These are phyloP conservation scores for Hygrophila difformis DNA, from an alignment of 257 asterid species.

Conservation along the genomic window DNA sequence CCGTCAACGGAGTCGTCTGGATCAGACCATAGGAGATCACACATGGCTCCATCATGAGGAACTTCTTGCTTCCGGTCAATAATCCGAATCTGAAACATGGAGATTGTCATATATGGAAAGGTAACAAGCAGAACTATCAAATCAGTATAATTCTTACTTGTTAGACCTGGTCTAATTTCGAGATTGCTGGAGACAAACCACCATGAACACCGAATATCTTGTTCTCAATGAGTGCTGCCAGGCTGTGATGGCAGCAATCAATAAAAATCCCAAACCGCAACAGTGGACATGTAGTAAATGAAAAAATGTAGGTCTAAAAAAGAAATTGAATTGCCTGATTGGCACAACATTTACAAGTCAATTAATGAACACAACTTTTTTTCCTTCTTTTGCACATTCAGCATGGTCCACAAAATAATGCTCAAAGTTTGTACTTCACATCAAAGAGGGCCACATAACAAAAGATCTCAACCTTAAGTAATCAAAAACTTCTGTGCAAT, in stretches of 20 bases:
- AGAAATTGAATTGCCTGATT: too few relatives aligned
- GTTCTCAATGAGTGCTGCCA: slow-evolving; percentile 94
- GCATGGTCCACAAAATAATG: background rate
- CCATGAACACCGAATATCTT: slow-evolving; percentile 94
- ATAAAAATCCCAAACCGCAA: background rate
- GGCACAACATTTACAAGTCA: too few relatives aligned
- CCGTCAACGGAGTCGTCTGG: slow-evolving; percentile 96
- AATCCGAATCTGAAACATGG: slow-evolving; percentile 55
- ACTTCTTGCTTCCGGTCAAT: slow-evolving; percentile 98
- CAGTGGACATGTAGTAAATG: background rate
- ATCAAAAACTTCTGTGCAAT: slow-evolving; percentile 95
- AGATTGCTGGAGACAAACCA: slow-evolving; percentile 87
- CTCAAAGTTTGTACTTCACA: background rate
- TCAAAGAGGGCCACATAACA: background rate
- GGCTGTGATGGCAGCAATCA: slow-evolving; percentile 35
- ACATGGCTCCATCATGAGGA: slow-evolving; percentile 99
- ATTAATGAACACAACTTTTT: too few relatives aligned
- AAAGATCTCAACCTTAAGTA: slow-evolving; percentile 51
- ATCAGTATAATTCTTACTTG: too few relatives aligned
- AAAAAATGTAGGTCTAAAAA: too few relatives aligned
- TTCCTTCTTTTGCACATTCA: too few relatives aligned
- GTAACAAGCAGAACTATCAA: background rate
- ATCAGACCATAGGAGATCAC: slow-evolving; percentile 98
- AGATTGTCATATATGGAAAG: too few relatives aligned
- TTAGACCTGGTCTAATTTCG: slow-evolving; percentile 86